phyloP scores from a whole-genome alignment of 225 moss, liverwort and hornwort species.

The Sphagnum contortum region DNA sequence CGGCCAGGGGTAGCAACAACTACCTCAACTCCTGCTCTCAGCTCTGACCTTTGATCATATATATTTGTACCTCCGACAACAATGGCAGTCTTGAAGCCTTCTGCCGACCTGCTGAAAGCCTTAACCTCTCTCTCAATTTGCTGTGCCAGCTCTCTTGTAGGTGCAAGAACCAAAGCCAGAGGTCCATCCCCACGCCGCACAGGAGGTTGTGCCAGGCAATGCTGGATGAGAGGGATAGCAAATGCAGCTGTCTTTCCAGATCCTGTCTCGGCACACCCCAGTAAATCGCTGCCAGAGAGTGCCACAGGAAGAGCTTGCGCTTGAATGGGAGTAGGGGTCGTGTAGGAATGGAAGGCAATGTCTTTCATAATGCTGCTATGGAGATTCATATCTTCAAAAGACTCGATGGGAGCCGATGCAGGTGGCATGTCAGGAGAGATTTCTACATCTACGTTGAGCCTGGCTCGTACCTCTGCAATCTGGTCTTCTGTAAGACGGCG shows the following conservation, averaged over 20 bases:
- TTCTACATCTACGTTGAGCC: constrained; percentile 91
- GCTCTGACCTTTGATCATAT: constrained; percentile 90
- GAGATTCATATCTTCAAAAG: constrained; percentile 95
- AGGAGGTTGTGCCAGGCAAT: constrained; percentile 74
- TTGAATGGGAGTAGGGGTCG: constrained; percentile 91
- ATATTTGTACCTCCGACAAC: constrained; percentile 97
- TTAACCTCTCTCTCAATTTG: constrained; percentile 99
- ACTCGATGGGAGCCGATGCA: constrained; percentile 92
- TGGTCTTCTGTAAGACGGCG: constrained; percentile 78
- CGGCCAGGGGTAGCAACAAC: constrained; percentile 97
- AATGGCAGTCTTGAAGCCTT: constrained; percentile 86
- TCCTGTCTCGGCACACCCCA: constrained; percentile 96
- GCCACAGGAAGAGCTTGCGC: constrained; percentile 95
- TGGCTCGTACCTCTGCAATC: constrained; percentile 78
- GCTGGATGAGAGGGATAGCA: constrained; percentile 93
- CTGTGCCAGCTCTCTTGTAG: constrained; percentile 96
- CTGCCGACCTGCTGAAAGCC: constrained; percentile 89
- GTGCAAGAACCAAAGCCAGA: constrained; percentile 79
- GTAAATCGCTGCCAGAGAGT: constrained; percentile 62
- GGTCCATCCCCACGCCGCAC: constrained; percentile 91
- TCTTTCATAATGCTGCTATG: constrained; percentile 93
- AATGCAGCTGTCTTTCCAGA: constrained; percentile 98
- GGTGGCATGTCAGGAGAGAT: constrained; percentile 57
- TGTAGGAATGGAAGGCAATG: constrained; percentile 88
- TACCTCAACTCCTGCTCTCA: constrained; percentile 90